Evolutionary conservation across 768 basidiomycete genomes (phyloP), one percentile per base, ranked within the genome.

Genomic region (Phylloporus sp.): DNA sequence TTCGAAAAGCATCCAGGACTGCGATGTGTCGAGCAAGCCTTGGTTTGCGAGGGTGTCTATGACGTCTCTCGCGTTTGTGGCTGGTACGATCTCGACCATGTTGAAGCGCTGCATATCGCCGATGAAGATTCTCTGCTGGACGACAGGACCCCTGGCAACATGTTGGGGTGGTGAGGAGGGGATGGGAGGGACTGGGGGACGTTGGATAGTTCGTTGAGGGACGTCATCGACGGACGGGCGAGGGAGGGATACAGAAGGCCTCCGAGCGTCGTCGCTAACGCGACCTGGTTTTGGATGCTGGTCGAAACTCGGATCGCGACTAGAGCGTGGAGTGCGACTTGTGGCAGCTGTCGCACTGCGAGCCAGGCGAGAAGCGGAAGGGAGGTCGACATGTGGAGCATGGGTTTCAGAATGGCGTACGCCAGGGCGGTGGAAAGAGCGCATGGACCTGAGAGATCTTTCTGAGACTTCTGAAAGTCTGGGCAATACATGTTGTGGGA

Each of bases 1-100:
- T 68, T 98, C 95, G 63, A 79, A 94, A 23, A 98, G 63, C 77
- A 93, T 91, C 89, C 90, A 96, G 6, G 79, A 82, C 5, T 75
- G 81, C n/a, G 66, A 71, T 37, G 78, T 77, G 34, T 76, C 76
- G 35, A 95, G 65, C 45, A 79, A 76, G 10, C 86, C 88, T 59
- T 85, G 80, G 15, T 67, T 67, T 33, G 83, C 78, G 22, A 92
- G 72, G 58, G 79, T 69, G 11, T 75, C 69, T 44, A 95, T 65
- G 6, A 94, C 79, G 45, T 91, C 86, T 28, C 80, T 75, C 9
- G 90, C 89, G 22, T 71, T 81, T 2, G 87, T 94, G 9, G 67
- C 63, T 11, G 81, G 68, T 2, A 74, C 70, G 33, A 96, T 76
- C 55, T 87, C 84, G 10, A 94, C 78, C 59, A 78, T 80, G 52